Conservation (phyloP, 2,329 filamentous ascomycete species). For the Graphiopsis chlorocephala region DNA sequence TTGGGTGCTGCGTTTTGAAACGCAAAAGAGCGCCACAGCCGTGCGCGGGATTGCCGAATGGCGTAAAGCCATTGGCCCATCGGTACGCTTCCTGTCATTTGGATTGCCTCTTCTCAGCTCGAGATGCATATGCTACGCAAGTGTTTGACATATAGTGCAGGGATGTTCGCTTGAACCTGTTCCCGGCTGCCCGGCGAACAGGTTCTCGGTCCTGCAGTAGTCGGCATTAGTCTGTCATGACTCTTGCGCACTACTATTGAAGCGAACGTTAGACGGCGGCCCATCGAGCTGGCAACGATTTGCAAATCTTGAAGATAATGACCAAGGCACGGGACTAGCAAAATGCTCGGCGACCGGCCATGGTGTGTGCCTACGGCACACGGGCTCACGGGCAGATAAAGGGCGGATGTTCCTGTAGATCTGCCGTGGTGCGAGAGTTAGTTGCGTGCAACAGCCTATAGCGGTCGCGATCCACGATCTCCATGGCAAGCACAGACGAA, state of each 20-base stretch:
- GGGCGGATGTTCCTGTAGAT: neutral
- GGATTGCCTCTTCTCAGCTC: neutral
- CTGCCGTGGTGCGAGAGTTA: neutral
- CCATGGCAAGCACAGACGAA: neutral
- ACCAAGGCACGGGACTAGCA: neutral
- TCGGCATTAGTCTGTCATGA: neutral
- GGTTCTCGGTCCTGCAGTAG: neutral
- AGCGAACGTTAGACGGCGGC: neutral
- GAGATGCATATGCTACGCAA: neutral
- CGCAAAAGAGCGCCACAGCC: neutral
- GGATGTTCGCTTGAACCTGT: neutral
- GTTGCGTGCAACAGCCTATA: neutral
- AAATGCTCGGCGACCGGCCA: neutral
- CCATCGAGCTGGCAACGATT: neutral
- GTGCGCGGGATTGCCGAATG: neutral
- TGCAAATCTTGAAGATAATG: neutral
- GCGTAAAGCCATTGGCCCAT: neutral
- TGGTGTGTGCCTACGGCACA: neutral
- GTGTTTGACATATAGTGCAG: neutral
- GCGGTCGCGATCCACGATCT: neutral
- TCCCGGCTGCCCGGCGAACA: neutral
- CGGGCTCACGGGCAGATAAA: neutral
- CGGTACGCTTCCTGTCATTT: neutral
- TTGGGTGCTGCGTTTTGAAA: constrained; percentile 8
- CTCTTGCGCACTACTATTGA: neutral